A percentile compares a stretch with the other conserved stretches of the same genome.
These are phyloP conservation scores for Yarrowia yakushimensis DNA, from an alignment of 805 yeast genomes.

Conservation along the genomic window DNA sequence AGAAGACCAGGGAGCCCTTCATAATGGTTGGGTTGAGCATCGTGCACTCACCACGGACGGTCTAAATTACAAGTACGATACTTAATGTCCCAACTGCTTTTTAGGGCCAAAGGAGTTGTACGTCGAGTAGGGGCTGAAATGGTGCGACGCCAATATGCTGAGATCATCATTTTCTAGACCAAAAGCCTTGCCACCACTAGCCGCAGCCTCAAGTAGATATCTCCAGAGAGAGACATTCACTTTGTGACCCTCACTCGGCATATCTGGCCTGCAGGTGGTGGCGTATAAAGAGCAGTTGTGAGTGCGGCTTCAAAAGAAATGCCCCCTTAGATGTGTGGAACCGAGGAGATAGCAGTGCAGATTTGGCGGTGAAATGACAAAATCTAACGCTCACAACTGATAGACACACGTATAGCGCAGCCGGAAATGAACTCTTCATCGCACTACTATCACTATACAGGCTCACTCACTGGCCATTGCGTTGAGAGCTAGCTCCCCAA, in stretches of 20 bases:
- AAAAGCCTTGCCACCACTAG: background rate
- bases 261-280: background rate
- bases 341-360: background rate
- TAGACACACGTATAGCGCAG: background rate
- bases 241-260: background rate
- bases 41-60: background rate
- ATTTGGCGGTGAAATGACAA: background rate
- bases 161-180: background rate
- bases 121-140: background rate
- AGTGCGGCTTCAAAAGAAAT: background rate
- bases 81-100: background rate
- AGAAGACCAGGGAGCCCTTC: too few species aligned
- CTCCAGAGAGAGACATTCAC: background rate
- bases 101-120: background rate
- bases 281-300: background rate
- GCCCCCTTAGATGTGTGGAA: background rate
- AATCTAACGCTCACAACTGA: background rate
- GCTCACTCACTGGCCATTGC: background rate
- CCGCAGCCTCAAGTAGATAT: too few species aligned
- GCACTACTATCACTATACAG: background rate
- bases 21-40: conserved; percentile 7
- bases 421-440: background rate
- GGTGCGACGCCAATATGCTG: background rate
- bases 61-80: background rate
- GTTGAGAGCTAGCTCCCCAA: conserved; percentile 24